phyloP scores from a whole-genome alignment of 1,284 basidiomycete genomes.

The Rugosomyces carneus region DNA sequence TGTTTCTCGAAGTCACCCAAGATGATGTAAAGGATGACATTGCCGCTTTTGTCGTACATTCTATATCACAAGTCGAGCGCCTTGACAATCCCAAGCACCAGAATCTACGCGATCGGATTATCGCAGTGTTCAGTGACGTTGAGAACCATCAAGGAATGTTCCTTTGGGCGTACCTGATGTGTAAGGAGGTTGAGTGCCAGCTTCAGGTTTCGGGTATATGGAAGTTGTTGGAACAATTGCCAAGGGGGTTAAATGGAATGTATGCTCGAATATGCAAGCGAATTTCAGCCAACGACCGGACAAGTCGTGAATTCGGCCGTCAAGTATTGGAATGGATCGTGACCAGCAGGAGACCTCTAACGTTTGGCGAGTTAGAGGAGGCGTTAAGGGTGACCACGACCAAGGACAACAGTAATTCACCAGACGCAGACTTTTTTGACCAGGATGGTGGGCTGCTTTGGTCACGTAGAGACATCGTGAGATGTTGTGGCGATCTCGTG shows the following conservation, averaged over 20 bases:
- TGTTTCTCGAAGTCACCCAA: background rate
- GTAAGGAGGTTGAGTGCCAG: background rate
- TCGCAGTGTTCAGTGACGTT: background rate
- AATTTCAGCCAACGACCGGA: no score
- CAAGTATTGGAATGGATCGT: slow-evolving; percentile 8
- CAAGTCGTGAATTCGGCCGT: background rate
- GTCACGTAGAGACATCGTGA: no score
- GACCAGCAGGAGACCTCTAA: slow-evolving; percentile 4
- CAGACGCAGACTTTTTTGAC: no score
- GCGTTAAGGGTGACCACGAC: background rate
- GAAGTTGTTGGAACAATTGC: background rate
- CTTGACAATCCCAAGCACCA: background rate
- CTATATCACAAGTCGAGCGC: background rate
- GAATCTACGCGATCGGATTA: background rate
- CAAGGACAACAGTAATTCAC: no score
- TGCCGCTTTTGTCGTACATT: background rate
- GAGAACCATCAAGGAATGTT: background rate
- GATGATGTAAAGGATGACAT: background rate
- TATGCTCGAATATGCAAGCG: background rate
- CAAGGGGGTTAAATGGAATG: background rate
- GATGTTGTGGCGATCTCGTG: no score
- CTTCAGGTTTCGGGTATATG: background rate
- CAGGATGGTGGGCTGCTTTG: no score
- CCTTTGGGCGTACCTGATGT: background rate
- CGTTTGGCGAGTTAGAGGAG: slow-evolving; percentile 6